These are phyloP conservation scores for Adansonia rubrostipa DNA, from an alignment of 441 rosid species.

Conservation along the genomic window DNA sequence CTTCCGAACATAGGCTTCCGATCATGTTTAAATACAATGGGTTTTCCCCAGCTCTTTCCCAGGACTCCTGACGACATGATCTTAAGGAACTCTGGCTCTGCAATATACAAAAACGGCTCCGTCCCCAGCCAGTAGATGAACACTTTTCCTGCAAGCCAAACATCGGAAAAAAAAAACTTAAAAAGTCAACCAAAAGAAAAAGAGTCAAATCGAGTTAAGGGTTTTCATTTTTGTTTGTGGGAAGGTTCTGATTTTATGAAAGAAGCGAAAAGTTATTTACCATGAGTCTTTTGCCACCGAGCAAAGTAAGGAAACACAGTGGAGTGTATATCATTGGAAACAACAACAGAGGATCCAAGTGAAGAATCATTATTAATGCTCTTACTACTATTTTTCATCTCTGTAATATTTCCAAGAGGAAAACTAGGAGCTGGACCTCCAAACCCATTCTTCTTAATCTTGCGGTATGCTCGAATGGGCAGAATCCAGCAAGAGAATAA, in stretches of 20 bases:
- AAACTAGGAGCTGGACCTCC: conserved; percentile 75
- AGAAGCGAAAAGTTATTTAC: conserved; percentile 29
- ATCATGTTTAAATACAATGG: conserved; percentile 77
- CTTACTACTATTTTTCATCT: conserved; percentile 49
- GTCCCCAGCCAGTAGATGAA: conserved; percentile 92
- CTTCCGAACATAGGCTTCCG: conserved; percentile 93
- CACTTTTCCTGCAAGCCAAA: conserved; percentile 63
- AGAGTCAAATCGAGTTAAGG: neutral
- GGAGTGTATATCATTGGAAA: conserved; percentile 82
- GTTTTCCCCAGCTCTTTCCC: conserved; percentile 98
- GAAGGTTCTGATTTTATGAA: too few relatives aligned
- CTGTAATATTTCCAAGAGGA: conserved; percentile 69
- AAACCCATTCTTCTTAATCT: conserved; percentile 67
- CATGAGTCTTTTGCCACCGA: conserved; percentile 77
- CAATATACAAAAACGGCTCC: conserved; percentile 88
- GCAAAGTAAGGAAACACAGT: conserved; percentile 79
- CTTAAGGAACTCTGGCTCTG: conserved; percentile 88
- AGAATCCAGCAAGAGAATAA: conserved; percentile 58
- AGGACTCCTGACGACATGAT: conserved; percentile 64
- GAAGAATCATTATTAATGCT: conserved; percentile 29
- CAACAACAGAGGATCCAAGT: conserved; percentile 31
- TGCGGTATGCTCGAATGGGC: conserved; percentile 52
- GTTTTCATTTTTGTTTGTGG: neutral
- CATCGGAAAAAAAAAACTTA: neutral
- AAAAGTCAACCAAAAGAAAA: neutral